These are phyloP conservation scores for Mortierella hygrophila DNA, from an alignment of 192 early-diverging fungal genomes.

Conservation along the genomic window DNA sequence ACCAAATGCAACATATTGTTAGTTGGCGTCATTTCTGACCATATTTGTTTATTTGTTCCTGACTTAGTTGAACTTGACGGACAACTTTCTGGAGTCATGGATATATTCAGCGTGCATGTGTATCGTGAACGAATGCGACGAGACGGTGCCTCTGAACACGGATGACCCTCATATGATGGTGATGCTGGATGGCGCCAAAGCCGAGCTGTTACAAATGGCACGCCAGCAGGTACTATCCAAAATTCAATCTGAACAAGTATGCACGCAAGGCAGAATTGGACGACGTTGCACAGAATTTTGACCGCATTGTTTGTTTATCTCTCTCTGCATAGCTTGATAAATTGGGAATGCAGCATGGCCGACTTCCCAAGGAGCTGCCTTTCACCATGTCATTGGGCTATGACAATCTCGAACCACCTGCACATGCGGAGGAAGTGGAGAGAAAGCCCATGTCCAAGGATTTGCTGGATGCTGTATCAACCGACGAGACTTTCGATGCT, in stretches of 20 bases:
- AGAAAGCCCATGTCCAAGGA: conserved; percentile 74
- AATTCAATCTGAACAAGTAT: background rate
- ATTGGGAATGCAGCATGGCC: conserved; percentile 70
- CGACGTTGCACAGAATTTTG: background rate
- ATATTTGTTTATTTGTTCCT: background rate
- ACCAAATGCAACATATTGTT: too few relatives aligned
- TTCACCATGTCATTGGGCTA: conserved; percentile 69
- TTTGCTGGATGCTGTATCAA: conserved; percentile 69
- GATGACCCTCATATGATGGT: conserved; percentile 59
- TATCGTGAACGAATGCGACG: conserved; percentile 84
- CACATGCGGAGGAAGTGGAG: conserved; percentile 23
- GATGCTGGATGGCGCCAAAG: conserved; percentile 80
- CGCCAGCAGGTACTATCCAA: conserved; percentile 74
- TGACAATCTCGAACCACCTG: conserved; percentile 11
- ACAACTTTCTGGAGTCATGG: conserved; percentile 83
- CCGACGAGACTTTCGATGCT: conserved; percentile 75
- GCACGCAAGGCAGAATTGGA: background rate
- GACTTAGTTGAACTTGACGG: conserved; percentile 59
- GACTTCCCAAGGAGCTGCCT: conserved; percentile 65
- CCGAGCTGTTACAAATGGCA: conserved; percentile 79
- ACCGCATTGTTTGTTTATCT: background rate
- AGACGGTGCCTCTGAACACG: conserved; percentile 66
- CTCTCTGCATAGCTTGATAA: conserved; percentile 73
- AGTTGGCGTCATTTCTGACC: background rate
- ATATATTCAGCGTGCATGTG: conserved; percentile 84